Base-by-base conservation (phyloP, 2,329 filamentous ascomycete genomes). In the Sphaerostilbella broomeana region DNA sequence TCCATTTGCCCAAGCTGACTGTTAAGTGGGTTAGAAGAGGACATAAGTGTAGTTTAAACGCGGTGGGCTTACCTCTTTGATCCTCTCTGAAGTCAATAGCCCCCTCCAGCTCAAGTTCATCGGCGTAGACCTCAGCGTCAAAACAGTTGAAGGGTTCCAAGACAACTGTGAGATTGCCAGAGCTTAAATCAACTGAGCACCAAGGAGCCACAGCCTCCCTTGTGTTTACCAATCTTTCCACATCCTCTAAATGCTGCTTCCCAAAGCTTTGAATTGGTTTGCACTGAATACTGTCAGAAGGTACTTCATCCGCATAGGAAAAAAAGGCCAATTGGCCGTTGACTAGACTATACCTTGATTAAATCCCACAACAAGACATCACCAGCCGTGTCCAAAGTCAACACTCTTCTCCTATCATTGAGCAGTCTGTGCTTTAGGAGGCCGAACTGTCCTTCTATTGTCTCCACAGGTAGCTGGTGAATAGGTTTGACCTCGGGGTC, bases 1-100 rank as follows among this genome's bases (percentile, higher is more conserved):
- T 79, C 92, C 92, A 98, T 69, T 94, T 95, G 7, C 92, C 92
- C 31, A 97, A 78, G 55, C 95, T 97, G 60, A 97, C 86, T 92
- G 47, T 18, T n/a, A 29, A 26, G 13, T 21, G 13, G 12, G 18
- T 19, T 13, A 13, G 9, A 44, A 17, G 13, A 36, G 16, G 10
- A n/a, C 6, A 7, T 7, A n/a, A n/a, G 5, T 25, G 13, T 15
- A n/a, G n/a, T 12, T 16, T 12, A 34, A 17, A 16, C 10, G 17
- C 12, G 5, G 17, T 36, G 13, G 4, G 60, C 80, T 56, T 73
- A 90, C 86, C 94, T 65, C 92, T 79, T 64, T 97, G 90, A 52
- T 98, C 92, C 52, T 97, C 90, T 42, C 84, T 73, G 55, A 95
- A 95, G 10, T 89, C 82, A 13, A 84, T 69, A n/a, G 77, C 69